A percentile compares a stretch with the other conserved stretches of the same genome.
These are phyloP conservation scores for Candida sp. DNA, from an alignment of 1,139 yeast genomes.

Conservation along the genomic window DNA sequence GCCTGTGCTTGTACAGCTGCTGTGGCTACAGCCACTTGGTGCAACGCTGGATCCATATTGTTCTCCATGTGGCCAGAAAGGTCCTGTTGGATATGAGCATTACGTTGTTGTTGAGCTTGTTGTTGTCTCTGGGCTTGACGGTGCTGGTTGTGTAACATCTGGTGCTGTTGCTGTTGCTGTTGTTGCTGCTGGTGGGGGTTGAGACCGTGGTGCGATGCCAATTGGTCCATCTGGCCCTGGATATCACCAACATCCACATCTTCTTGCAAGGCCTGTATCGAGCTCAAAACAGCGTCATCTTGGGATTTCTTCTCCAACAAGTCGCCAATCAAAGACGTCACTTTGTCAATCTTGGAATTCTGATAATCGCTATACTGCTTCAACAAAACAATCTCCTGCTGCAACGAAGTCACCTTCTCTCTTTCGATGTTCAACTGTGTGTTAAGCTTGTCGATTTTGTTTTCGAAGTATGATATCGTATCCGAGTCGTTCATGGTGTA, in stretches of 20 bases:
- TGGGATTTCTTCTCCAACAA: conserved; percentile 39
- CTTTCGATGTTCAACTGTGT: conserved; percentile 19
- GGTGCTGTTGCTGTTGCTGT: conserved; percentile 5
- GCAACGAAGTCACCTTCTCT: conserved; percentile 27
- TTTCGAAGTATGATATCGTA: conserved; percentile 13
- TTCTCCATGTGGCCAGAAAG: conserved; percentile 25
- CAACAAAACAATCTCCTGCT: conserved; percentile 38
- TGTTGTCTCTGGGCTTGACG: conserved; percentile 9
- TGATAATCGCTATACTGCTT: conserved; percentile 44
- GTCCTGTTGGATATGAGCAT: conserved; percentile 10
- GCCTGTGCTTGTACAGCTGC: conserved; percentile 22
- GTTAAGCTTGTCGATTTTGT: conserved; percentile 15
- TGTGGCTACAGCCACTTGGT: conserved; percentile 44
- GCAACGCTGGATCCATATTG: conserved; percentile 44
- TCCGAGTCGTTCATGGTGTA: conserved; percentile 5
- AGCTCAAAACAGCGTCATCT: conserved; percentile 28
- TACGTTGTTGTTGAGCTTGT: conserved; percentile 9
- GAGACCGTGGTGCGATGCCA: conserved; percentile 5
- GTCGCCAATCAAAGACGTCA: conserved; percentile 35
- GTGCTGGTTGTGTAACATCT: conserved; percentile 1
- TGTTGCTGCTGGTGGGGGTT: background rate
- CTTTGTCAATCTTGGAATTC: conserved; percentile 42
- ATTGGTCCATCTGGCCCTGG: conserved; percentile 15
- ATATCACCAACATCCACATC: conserved; percentile 20
- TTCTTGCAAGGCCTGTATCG: conserved; percentile 33